Percentiles rank a stretch among this genome's conserved stretches.
These are phyloP conservation scores for Ophiorrhiza pumila DNA, from an alignment of 257 asterid species.

Conservation along the genomic window DNA sequence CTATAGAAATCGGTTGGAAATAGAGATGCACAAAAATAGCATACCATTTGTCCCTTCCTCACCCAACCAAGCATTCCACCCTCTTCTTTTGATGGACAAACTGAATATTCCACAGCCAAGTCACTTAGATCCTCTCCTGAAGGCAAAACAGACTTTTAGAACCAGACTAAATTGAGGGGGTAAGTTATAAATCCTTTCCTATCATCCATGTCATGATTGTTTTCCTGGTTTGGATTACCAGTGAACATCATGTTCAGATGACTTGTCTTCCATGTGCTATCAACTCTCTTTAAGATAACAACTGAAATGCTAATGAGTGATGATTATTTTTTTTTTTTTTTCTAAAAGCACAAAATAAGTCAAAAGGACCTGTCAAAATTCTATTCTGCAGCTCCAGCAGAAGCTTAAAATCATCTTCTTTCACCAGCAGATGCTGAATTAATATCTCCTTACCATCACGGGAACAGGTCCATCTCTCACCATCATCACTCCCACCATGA, in stretches of 20 bases:
- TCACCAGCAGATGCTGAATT: constrained; percentile 92
- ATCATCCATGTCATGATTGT: not conserved
- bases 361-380: constrained; percentile 54
- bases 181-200: not conserved
- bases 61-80: constrained; percentile 99
- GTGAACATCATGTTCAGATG: not conserved
- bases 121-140: constrained; percentile 95
- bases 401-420: constrained; percentile 83
- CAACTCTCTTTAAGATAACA: not conserved
- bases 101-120: constrained; percentile 82
- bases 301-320: not conserved
- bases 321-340: too few relatives aligned
- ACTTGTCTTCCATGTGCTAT: not conserved
- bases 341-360: not conserved
- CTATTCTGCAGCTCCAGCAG: constrained; percentile 70
- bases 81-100: constrained; percentile 90
- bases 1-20: too few relatives aligned
- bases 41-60: constrained; percentile 95
- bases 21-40: constrained; percentile 27
- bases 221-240: not conserved
- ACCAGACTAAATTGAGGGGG: constrained; percentile 14
- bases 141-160: constrained; percentile 29
- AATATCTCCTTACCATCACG: constrained; percentile 65
- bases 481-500: constrained; percentile 51
- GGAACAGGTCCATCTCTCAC: constrained; percentile 42